Conservation (phyloP, 495 filamentous ascomycete species). For the Apiosordaria backusii region DNA sequence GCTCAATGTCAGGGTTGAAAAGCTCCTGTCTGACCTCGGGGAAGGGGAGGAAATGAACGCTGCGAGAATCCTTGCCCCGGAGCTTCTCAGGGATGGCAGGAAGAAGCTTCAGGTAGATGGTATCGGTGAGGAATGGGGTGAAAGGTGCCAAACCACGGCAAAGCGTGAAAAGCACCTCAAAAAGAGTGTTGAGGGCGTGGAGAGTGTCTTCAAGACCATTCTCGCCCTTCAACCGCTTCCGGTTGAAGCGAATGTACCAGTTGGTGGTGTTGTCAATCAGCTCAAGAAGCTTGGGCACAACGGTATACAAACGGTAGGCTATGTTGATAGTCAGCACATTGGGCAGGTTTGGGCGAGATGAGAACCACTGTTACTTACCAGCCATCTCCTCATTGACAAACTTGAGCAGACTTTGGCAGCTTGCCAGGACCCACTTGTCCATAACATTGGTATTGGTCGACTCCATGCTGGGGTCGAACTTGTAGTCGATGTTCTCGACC, state of each 20-base stretch:
- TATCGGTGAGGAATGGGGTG: constrained; percentile 92
- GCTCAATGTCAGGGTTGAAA: constrained; percentile 81
- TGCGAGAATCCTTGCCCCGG: constrained; percentile 65
- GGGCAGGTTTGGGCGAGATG: not conserved
- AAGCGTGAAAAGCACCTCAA: constrained; percentile 90
- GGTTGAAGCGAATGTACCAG: constrained; percentile 99
- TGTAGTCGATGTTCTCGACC: constrained; percentile 70
- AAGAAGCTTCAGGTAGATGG: constrained; percentile 83
- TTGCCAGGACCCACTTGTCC: constrained; percentile 94
- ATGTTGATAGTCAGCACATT: constrained; percentile 13
- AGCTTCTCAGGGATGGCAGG: constrained; percentile 59
- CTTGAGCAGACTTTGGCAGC: constrained; percentile 84
- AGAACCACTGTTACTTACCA: constrained; percentile 41
- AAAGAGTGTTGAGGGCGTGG: constrained; percentile 93
- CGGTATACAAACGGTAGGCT: constrained; percentile 87
- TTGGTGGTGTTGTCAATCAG: constrained; percentile 96
- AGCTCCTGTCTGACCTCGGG: constrained; percentile 83
- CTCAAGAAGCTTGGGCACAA: constrained; percentile 81
- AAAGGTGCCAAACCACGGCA: constrained; percentile 87
- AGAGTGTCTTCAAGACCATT: constrained; percentile 75
- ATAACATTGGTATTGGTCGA: constrained; percentile 84
- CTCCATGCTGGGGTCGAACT: constrained; percentile 74
- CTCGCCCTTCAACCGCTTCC: constrained; percentile 91
- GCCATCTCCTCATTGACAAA: constrained; percentile 97
- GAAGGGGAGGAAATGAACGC: constrained; percentile 89